Evolutionary conservation across 805 yeast genomes (phyloP).

Genomic region (Cyberlindnera mississippiensis): DNA sequence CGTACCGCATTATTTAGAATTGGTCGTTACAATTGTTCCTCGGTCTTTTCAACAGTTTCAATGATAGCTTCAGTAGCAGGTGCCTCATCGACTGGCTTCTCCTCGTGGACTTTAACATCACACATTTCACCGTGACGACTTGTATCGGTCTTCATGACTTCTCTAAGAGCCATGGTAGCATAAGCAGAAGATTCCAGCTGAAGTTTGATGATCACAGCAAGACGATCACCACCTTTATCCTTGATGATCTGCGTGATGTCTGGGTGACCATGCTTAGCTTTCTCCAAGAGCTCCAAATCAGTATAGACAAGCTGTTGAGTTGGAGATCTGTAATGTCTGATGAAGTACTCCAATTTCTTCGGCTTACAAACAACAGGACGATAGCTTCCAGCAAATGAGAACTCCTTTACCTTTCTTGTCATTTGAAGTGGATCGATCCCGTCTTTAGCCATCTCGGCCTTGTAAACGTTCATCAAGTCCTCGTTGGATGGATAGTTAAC

Average conservation of each 20-base stretch:
- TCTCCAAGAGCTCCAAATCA: constrained; percentile 57
- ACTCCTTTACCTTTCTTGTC: constrained; percentile 83
- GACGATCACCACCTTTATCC: constrained; percentile 36
- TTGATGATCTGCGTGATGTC: constrained; percentile 11
- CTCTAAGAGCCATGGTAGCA: constrained; percentile 97
- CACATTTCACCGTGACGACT: constrained; percentile 49
- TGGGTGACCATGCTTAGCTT: constrained; percentile 28
- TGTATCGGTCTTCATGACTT: constrained; percentile 77
- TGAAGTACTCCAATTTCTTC: constrained; percentile 52
- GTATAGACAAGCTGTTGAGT: constrained; percentile 73
- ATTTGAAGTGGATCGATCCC: constrained; percentile 80
- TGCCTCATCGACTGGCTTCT: neutral
- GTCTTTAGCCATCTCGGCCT: constrained; percentile 72
- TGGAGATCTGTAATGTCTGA: constrained; percentile 58
- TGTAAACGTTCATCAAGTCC: constrained; percentile 55
- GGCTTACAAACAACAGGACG: constrained; percentile 71
- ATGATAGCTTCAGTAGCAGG: neutral
- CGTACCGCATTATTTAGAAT: too few species aligned
- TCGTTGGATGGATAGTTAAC: constrained; percentile 77
- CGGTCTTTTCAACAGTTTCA: too few species aligned
- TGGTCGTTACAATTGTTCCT: too few species aligned
- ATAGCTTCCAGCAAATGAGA: constrained; percentile 89
- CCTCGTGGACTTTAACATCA: constrained; percentile 31
- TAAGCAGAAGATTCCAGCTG: constrained; percentile 83
- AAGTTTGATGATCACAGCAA: constrained; percentile 73